A percentile compares a stretch with the other conserved stretches of the same genome.
Conservation (phyloP, 371 early-diverging fungal species). For the Mucor saturninus region DNA sequence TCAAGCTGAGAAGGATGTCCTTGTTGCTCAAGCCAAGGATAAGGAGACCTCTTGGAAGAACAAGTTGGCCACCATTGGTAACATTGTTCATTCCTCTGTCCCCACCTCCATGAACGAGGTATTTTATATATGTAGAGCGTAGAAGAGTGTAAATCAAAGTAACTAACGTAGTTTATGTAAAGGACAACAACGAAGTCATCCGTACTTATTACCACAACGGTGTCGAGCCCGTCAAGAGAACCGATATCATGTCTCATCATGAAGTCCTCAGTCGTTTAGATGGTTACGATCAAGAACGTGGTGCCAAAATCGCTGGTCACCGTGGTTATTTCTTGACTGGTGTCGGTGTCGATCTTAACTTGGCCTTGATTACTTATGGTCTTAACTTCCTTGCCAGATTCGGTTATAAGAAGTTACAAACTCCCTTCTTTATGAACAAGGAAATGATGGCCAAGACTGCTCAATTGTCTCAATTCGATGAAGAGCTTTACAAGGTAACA, state of each 20-base stretch:
- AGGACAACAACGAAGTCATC: slow-evolving; percentile 85
- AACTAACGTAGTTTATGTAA: background rate
- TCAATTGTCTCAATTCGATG: slow-evolving; percentile 99
- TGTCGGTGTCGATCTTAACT: slow-evolving; percentile 95
- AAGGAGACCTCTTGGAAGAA: slow-evolving; percentile 71
- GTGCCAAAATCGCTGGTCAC: slow-evolving; percentile 98
- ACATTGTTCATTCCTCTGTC: slow-evolving; percentile 96
- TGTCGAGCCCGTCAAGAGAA: slow-evolving; percentile 66
- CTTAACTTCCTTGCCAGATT: slow-evolving; percentile 90
- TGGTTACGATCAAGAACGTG: slow-evolving; percentile 94
- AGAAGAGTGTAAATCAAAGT: no score
- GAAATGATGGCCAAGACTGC: slow-evolving; percentile 99
- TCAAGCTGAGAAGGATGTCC: slow-evolving; percentile 72
- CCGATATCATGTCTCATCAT: slow-evolving; percentile 87
- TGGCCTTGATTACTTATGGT: slow-evolving; percentile 98
- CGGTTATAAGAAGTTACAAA: slow-evolving; percentile 96
- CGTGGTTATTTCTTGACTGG: slow-evolving; percentile 98
- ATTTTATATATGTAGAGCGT: background rate
- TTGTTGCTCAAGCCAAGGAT: slow-evolving; percentile 74
- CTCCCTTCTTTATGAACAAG: slow-evolving; percentile 99
- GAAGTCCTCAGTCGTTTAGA: slow-evolving; percentile 92
- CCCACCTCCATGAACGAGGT: slow-evolving; percentile 88
- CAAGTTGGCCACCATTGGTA: slow-evolving; percentile 88
- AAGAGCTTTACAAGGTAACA: slow-evolving; percentile 96
- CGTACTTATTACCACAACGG: slow-evolving; percentile 67